Conservation (phyloP, 2,329 filamentous ascomycete genomes). For the Penicillium sp. region DNA sequence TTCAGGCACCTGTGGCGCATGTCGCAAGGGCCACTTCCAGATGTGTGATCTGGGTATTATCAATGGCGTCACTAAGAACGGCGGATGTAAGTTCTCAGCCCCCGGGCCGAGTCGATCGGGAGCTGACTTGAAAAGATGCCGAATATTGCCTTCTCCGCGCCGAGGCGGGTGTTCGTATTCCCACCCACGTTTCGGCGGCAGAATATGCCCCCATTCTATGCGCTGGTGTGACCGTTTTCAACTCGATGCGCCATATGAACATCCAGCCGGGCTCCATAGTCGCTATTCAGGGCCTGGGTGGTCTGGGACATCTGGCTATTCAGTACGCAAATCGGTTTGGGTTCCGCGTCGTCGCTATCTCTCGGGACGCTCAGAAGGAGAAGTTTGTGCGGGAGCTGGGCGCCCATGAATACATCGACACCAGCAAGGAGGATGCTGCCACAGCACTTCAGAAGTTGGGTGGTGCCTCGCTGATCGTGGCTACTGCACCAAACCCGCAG, state of each 20-base stretch:
- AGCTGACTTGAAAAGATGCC: constrained; percentile 21
- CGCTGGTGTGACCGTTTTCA: constrained; percentile 50
- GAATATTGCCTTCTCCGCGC: constrained; percentile 36
- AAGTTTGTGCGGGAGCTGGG: constrained; percentile 52
- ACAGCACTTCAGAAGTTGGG: constrained; percentile 35
- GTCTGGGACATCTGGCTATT: constrained; percentile 50
- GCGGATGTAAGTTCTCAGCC: constrained; percentile 51
- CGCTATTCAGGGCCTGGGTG: constrained; percentile 51
- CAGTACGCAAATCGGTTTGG: constrained; percentile 52
- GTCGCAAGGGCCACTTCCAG: constrained; percentile 60
- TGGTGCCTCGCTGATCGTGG: constrained; percentile 34
- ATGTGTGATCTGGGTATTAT: constrained; percentile 59
- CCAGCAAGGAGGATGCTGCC: constrained; percentile 31
- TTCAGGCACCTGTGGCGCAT: constrained; percentile 57
- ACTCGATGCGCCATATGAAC: constrained; percentile 46
- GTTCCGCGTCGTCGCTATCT: constrained; percentile 50
- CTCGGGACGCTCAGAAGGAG: constrained; percentile 48
- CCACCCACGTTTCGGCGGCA: constrained; percentile 45
- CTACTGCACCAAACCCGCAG: constrained; percentile 36
- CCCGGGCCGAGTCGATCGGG: background rate
- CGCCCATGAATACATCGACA: constrained; percentile 51
- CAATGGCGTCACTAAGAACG: constrained; percentile 62
- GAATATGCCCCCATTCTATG: constrained; percentile 46
- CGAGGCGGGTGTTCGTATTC: constrained; percentile 44
- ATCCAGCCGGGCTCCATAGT: constrained; percentile 45